Evolutionary conservation across 768 basidiomycete species (phyloP).

Genomic region (Xerocomellus amylosporus): DNA sequence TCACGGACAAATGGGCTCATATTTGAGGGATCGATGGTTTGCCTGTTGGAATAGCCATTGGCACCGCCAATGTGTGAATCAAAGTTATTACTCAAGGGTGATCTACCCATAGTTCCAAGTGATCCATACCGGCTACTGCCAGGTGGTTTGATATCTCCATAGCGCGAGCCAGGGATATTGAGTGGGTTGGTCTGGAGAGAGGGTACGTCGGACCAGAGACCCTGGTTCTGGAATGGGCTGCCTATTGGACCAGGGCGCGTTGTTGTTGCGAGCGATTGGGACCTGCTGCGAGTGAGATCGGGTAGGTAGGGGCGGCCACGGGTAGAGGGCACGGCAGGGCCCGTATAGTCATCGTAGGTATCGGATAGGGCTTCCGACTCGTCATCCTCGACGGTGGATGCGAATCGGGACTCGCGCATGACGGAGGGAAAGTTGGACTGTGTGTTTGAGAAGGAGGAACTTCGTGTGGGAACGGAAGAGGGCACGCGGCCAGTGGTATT

Average conservation of each 20-base stretch:
- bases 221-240: conserved; percentile 41
- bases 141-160: conserved; percentile 63
- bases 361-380: conserved; percentile 65
- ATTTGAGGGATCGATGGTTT: conserved; percentile 61
- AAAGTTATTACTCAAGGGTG: conserved; percentile 50
- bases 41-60: conserved; percentile 46
- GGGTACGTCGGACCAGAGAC: conserved; percentile 56
- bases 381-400: conserved; percentile 80
- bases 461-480: conserved; percentile 62
- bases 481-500: conserved; percentile 40
- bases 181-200: conserved; percentile 52
- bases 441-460: conserved; percentile 63
- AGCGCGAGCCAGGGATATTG: conserved; percentile 52
- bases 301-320: conserved; percentile 60
- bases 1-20: conserved; percentile 86
- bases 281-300: conserved; percentile 70
- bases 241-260: conserved; percentile 52
- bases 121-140: conserved; percentile 62
- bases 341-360: conserved; percentile 55
- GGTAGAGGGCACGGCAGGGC: conserved; percentile 38
- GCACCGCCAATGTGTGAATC: conserved; percentile 47
- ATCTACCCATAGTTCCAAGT: conserved; percentile 54
- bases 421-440: conserved; percentile 58
- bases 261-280: conserved; percentile 68
- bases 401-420: conserved; percentile 67